These are phyloP conservation scores for Closterium sp. DNA, from an alignment of 139 green algal species.

Conservation along the genomic window DNA sequence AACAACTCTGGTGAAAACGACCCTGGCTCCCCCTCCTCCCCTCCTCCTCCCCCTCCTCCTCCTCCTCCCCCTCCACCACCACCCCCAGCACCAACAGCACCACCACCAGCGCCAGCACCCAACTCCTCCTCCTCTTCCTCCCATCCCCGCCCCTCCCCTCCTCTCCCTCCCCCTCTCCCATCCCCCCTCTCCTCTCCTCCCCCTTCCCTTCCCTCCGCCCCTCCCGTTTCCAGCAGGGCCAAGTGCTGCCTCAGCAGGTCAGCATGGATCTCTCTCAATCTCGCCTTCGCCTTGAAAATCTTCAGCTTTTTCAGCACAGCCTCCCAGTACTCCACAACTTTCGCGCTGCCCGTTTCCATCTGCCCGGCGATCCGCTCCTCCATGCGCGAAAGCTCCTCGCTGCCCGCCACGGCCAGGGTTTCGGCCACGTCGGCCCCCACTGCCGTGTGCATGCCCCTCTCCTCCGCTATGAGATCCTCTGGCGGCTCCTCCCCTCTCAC, in stretches of 20 bases:
- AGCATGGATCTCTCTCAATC: slow-evolving; percentile 40
- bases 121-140: slow-evolving; percentile 21
- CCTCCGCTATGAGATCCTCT: slow-evolving; percentile 10
- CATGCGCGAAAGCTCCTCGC: slow-evolving; percentile 42
- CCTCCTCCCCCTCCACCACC: background rate
- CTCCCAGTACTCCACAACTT: slow-evolving; percentile 55
- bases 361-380: slow-evolving; percentile 33
- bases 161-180: background rate
- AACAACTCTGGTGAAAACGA: slow-evolving; percentile 50
- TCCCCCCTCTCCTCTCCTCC: background rate
- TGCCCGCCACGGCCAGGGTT: slow-evolving; percentile 34
- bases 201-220: background rate
- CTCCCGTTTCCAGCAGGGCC: background rate
- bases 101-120: background rate
- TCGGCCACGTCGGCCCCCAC: slow-evolving; percentile 45
- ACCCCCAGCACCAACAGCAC: background rate
- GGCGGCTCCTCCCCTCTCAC: slow-evolving; percentile 39
- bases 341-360: slow-evolving; percentile 30
- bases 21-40: slow-evolving; percentile 11
- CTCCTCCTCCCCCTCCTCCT: slow-evolving; percentile 12
- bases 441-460: slow-evolving; percentile 14
- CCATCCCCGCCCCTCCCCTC: background rate
- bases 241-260: slow-evolving; percentile 41
- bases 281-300: slow-evolving; percentile 43
- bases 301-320: slow-evolving; percentile 47